Conservation (phyloP, 345 rosid genomes). For the Melaleuca alternifolia region DNA sequence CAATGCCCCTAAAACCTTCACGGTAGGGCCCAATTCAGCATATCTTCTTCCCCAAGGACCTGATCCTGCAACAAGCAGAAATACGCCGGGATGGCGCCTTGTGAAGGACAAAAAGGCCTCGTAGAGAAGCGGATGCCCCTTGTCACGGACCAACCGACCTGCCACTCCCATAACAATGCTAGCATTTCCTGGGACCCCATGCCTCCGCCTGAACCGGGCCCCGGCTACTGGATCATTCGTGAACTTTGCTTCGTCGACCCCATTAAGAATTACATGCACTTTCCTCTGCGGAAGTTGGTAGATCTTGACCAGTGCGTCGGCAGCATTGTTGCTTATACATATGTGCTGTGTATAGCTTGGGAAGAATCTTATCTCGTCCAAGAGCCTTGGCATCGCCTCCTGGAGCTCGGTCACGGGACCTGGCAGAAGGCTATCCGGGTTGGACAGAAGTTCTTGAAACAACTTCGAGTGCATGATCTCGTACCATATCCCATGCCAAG, state of each 20-base stretch:
- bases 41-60: conserved; percentile 71
- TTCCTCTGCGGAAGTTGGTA: conserved; percentile 43
- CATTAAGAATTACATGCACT: conserved; percentile 67
- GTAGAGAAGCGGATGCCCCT: conserved; percentile 60
- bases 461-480: conserved; percentile 70
- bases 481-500: conserved; percentile 75
- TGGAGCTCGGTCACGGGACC: conserved; percentile 26
- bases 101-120: conserved; percentile 41
- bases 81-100: conserved; percentile 22
- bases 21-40: conserved; percentile 38
- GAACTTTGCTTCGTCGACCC: conserved; percentile 52
- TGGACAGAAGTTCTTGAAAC: conserved; percentile 43
- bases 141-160: conserved; percentile 63
- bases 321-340: conserved; percentile 56
- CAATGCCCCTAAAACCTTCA: conserved; percentile 45
- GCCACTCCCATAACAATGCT: conserved; percentile 59
- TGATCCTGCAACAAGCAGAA: conserved; percentile 54
- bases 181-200: conserved; percentile 24
- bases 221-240: conserved; percentile 23
- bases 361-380: conserved; percentile 56
- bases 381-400: conserved; percentile 47
- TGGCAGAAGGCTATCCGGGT: conserved; percentile 11
- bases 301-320: conserved; percentile 45
- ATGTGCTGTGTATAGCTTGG: conserved; percentile 50
- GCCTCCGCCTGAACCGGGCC: conserved; percentile 23